phyloP scores from a whole-genome alignment of 1,284 basidiomycete genomes.

The Ganoderma lucidum region DNA sequence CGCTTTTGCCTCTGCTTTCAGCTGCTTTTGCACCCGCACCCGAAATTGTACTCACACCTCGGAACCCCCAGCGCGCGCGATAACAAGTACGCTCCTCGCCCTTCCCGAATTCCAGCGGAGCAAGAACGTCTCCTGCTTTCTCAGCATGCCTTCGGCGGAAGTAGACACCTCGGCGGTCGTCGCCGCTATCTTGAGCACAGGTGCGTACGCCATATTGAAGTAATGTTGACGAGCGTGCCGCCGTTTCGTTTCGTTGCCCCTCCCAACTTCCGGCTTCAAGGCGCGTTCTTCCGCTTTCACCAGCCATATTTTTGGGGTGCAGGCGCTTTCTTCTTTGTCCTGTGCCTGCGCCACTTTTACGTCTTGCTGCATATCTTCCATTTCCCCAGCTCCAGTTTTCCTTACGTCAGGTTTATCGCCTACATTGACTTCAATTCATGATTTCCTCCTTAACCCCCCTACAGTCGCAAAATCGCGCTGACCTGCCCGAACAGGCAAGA shows the following conservation, averaged over 20 bases:
- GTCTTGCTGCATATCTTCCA: not conserved
- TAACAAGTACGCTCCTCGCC: constrained; percentile 60
- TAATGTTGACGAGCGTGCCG: constrained; percentile 5
- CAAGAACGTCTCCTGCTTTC: constrained; percentile 71
- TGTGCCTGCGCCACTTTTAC: constrained; percentile 5
- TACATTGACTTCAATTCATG: not conserved
- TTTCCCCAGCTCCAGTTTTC: not conserved
- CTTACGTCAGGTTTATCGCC: not conserved
- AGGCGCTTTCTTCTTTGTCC: not conserved
- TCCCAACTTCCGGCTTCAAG: constrained; percentile 25
- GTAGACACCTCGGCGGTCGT: constrained; percentile 64
- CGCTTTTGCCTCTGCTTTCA: constrained; percentile 19
- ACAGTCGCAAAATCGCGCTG: not conserved
- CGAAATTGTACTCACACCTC: not conserved
- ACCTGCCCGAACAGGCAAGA: constrained; percentile 57
- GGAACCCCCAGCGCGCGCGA: constrained; percentile 56
- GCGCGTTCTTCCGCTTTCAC: not conserved
- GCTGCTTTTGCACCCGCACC: not conserved
- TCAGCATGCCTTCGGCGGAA: constrained; percentile 80
- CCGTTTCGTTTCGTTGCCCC: not conserved
- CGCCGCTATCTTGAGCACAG: constrained; percentile 53
- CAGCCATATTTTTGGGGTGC: not conserved
- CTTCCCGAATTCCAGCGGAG: constrained; percentile 53
- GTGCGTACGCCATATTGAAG: constrained; percentile 41
- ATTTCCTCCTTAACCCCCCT: not conserved